Base-by-base conservation (phyloP, 495 filamentous ascomycete genomes). In the Aspergillus nanangensis region DNA sequence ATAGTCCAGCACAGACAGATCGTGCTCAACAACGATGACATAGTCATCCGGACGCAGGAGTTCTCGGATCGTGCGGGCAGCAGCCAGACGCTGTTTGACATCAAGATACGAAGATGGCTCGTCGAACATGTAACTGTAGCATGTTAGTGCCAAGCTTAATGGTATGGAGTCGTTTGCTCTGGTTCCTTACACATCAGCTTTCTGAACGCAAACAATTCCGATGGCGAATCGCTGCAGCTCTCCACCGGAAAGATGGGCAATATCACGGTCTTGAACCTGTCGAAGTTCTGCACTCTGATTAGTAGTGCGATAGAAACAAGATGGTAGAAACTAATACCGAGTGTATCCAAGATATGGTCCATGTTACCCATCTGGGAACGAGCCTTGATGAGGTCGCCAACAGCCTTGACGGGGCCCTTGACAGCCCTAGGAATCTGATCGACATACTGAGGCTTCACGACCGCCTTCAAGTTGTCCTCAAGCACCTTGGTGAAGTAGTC, bases 401-500 rank as follows among this genome's bases (percentile, higher is more conserved):
- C 93, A 19, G 77, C 77, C 70, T 87, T 84, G 53, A 91, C 78
- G 13, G 82, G 60, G 7, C 83, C 81, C 56, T 84, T 87, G 58
- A 98, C 87, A 10, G 94, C 93, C 61, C 86, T 87, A 14, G 93
- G 93, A 50, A 98, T 86, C 66, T 95, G 94, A 53, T 98, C 94
- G 45, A 98, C 93, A 74, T 98, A 98, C 73, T 98, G 94, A 52
- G 93, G 93, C 78, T 98, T 98, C 45, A 95, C 88, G 33, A 97
- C 89, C 39, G 94, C 90, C 76, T 96, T 96, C 42, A 98, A 71
- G 52, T 97, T 79, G 59, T 98, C 93, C 62, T 98, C 93, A 32
- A 98, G 76, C 8, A 98, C 79, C 70, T 97, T 98, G 47, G 93
- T 98, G 65, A 97, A 96, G 71, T 97, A 97, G 72, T 98, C 88